phyloP scores from a whole-genome alignment of 805 yeast species.

The Torulaspora franciscae region DNA sequence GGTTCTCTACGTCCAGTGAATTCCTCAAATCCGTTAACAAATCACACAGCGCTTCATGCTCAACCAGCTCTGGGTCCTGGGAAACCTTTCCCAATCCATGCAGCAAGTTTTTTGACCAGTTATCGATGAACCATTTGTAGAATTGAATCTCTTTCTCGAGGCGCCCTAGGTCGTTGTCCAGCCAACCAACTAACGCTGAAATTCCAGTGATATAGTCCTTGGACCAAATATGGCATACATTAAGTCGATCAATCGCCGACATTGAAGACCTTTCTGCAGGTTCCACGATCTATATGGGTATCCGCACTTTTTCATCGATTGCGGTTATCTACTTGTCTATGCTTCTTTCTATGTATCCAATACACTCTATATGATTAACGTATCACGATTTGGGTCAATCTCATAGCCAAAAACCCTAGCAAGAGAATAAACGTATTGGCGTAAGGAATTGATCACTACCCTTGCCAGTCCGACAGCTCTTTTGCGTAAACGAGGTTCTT shows the following conservation, averaged over 20 bases:
- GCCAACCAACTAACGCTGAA: constrained; percentile 15
- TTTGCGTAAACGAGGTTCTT: constrained; percentile 34
- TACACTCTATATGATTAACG: constrained; percentile 18
- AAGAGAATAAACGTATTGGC: constrained; percentile 42
- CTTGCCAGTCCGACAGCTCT: constrained; percentile 65
- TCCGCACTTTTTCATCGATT: neutral
- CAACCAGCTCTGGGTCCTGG: constrained; percentile 1
- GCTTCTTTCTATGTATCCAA: neutral
- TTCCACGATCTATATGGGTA: neutral
- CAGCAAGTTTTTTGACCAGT: constrained; percentile 18
- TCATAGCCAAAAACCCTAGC: constrained; percentile 62
- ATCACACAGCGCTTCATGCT: constrained; percentile 4
- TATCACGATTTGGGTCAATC: constrained; percentile 52
- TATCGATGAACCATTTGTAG: constrained; percentile 18
- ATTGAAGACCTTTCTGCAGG: neutral
- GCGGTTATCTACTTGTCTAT: neutral
- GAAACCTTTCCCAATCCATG: neutral
- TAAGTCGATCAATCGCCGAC: neutral
- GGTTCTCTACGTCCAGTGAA: constrained; percentile 1
- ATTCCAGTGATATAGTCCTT: constrained; percentile 33
- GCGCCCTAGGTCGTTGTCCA: constrained; percentile 22
- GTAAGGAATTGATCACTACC: constrained; percentile 50
- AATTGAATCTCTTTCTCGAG: constrained; percentile 15
- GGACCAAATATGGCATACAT: constrained; percentile 31
- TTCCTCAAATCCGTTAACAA: neutral